Conservation (phyloP, 129 eudicot genomes). For the Glebionis coronaria region DNA sequence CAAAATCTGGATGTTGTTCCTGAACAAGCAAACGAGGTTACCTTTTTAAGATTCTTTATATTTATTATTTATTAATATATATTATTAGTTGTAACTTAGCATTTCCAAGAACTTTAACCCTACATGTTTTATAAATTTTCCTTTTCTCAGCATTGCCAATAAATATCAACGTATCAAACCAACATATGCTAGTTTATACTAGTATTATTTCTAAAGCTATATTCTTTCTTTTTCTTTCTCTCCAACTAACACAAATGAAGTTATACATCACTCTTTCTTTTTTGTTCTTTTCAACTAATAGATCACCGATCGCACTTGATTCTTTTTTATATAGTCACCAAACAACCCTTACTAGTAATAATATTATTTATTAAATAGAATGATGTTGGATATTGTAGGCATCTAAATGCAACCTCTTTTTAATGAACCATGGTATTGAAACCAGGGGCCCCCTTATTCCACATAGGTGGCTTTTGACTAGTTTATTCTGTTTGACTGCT, state of each 20-base stretch:
- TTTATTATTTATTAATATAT: background rate
- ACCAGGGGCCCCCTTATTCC: background rate
- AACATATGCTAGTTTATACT: too few relatives aligned
- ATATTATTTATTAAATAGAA: background rate
- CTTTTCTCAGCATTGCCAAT: too few relatives aligned
- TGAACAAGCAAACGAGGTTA: constrained; percentile 45
- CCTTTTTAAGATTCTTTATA: constrained; percentile 1
- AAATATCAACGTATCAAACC: too few relatives aligned
- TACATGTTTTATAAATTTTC: background rate
- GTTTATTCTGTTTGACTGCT: background rate
- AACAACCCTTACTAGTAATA: too few relatives aligned
- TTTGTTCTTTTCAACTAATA: background rate
- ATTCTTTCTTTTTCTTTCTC: background rate
- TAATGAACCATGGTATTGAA: background rate
- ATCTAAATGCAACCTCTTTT: background rate
- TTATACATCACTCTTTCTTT: background rate
- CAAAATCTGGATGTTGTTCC: constrained; percentile 27
- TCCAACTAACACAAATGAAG: background rate
- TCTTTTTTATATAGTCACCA: too few relatives aligned
- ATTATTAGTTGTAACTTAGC: background rate
- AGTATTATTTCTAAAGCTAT: too few relatives aligned
- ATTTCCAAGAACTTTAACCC: constrained; percentile 2
- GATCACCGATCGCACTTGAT: too few relatives aligned
- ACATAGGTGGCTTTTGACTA: too few relatives aligned
- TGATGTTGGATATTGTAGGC: too few relatives aligned